These are phyloP conservation scores for Chalciporus sp. DNA, from an alignment of 1,284 basidiomycete genomes.

Conservation along the genomic window DNA sequence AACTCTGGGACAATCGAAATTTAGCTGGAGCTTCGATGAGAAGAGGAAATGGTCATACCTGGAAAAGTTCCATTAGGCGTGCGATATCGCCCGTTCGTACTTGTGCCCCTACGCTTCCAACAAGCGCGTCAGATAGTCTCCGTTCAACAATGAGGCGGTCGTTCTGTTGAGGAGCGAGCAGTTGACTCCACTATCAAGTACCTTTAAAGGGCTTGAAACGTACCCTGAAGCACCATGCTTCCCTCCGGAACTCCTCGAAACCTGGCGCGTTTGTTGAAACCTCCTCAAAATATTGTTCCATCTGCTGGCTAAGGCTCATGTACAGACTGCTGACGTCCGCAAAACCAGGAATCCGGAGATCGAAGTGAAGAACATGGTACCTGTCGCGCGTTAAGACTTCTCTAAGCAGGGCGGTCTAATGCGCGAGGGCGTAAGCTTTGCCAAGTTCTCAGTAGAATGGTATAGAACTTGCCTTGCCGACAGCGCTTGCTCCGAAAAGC, in stretches of 20 bases:
- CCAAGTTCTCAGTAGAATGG: constrained; percentile 6
- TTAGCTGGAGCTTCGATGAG: not conserved
- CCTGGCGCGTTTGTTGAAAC: constrained; percentile 63
- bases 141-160: constrained; percentile 73
- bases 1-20: constrained; percentile 45
- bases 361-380: constrained; percentile 82
- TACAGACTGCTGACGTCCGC: constrained; percentile 78
- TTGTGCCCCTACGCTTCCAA: constrained; percentile 38
- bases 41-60: constrained; percentile 41
- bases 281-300: constrained; percentile 77
- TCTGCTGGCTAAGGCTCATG: constrained; percentile 72
- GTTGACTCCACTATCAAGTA: constrained; percentile 7
- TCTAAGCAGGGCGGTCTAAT: constrained; percentile 72
- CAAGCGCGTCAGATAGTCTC: constrained; percentile 47
- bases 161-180: constrained; percentile 45
- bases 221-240: constrained; percentile 79
- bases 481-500: constrained; percentile 77
- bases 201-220: constrained; percentile 1
- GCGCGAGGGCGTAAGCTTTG: not conserved
- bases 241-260: constrained; percentile 72
- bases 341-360: constrained; percentile 81
- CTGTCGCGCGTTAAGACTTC: constrained; percentile 68
- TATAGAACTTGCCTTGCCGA: constrained; percentile 63
- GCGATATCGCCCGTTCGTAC: constrained; percentile 80
- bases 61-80: constrained; percentile 82